A percentile compares a stretch with the other conserved stretches of the same genome.
These are phyloP conservation scores for Nothophaeocryptopus gaeumannii DNA, from an alignment of 2,329 filamentous ascomycete species.

Conservation along the genomic window DNA sequence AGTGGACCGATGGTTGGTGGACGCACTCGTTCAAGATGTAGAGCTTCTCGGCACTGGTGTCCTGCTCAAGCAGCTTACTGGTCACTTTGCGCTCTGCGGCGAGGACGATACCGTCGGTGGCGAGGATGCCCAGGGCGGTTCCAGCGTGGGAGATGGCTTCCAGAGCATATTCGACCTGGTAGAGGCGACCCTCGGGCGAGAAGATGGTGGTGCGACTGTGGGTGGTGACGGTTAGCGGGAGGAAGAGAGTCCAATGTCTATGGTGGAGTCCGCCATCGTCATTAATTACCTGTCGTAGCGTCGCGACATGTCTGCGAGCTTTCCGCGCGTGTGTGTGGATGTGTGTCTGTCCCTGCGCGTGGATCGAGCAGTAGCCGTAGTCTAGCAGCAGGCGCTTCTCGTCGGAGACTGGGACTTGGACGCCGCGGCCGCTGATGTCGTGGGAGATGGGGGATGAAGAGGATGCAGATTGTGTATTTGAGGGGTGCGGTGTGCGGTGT, in stretches of 20 bases:
- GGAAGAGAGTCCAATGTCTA: constrained; percentile 1
- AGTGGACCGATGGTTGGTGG: constrained; percentile 8
- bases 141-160: constrained; percentile 98
- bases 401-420: too few relatives aligned
- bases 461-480: not conserved
- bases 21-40: constrained; percentile 97
- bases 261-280: not conserved
- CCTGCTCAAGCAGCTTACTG: constrained; percentile 97
- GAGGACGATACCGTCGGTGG: constrained; percentile 96
- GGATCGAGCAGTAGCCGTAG: not conserved
- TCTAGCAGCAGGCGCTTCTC: too few relatives aligned
- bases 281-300: constrained; percentile 33
- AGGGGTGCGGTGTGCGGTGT: too few relatives aligned
- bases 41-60: constrained; percentile 99
- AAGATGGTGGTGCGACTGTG: constrained; percentile 80
- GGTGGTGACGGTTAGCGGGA: constrained; percentile 4
- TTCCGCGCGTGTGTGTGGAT: not conserved
- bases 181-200: constrained; percentile 95
- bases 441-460: not conserved
- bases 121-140: constrained; percentile 92
- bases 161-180: constrained; percentile 98
- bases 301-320: constrained; percentile 29
- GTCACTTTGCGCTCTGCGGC: constrained; percentile 98
- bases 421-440: too few relatives aligned
- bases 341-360: not conserved